These are phyloP conservation scores for Coriaria nepalensis DNA, from an alignment of 306 rosid species.

Conservation along the genomic window DNA sequence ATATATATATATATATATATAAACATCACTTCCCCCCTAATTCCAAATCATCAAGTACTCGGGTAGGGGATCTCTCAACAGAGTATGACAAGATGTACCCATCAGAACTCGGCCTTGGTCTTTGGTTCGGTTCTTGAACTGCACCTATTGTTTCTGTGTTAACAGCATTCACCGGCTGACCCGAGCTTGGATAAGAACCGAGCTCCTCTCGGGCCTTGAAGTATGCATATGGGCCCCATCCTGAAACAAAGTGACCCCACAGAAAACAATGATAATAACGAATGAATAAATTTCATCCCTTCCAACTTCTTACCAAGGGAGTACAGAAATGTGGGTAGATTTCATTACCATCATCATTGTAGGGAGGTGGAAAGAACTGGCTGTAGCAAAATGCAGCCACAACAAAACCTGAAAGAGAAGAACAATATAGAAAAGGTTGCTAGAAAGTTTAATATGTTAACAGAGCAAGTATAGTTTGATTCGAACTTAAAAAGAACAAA, in stretches of 20 bases:
- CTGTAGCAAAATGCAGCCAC: slow-evolving; percentile 69
- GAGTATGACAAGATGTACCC: background rate
- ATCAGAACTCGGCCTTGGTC: slow-evolving; percentile 18
- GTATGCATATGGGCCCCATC: slow-evolving; percentile 94
- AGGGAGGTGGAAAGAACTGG: slow-evolving; percentile 82
- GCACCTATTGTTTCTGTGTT: slow-evolving; percentile 17
- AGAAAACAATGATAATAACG: background rate
- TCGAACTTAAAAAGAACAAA: slow-evolving; percentile 8
- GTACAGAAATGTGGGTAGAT: background rate
- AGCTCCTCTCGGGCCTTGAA: slow-evolving; percentile 50
- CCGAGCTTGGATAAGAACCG: slow-evolving; percentile 12
- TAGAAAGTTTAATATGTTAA: background rate
- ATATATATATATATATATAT: slow-evolving; percentile 1
- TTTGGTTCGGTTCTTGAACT: slow-evolving; percentile 15
- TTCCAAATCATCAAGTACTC: slow-evolving; percentile 44
- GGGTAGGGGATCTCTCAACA: slow-evolving; percentile 13
- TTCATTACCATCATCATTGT: slow-evolving; percentile 37
- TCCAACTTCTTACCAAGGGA: background rate
- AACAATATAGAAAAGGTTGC: background rate
- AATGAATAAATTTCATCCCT: too few relatives aligned
- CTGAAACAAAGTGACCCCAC: slow-evolving; percentile 24
- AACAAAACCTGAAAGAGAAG: slow-evolving; percentile 47
- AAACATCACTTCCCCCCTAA: slow-evolving; percentile 28
- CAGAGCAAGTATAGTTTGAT: too few relatives aligned
- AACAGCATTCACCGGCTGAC: slow-evolving; percentile 3